Evolutionary conservation across 2,329 filamentous ascomycete genomes (phyloP).

Genomic region (Ophiocordyceps sinensis): DNA sequence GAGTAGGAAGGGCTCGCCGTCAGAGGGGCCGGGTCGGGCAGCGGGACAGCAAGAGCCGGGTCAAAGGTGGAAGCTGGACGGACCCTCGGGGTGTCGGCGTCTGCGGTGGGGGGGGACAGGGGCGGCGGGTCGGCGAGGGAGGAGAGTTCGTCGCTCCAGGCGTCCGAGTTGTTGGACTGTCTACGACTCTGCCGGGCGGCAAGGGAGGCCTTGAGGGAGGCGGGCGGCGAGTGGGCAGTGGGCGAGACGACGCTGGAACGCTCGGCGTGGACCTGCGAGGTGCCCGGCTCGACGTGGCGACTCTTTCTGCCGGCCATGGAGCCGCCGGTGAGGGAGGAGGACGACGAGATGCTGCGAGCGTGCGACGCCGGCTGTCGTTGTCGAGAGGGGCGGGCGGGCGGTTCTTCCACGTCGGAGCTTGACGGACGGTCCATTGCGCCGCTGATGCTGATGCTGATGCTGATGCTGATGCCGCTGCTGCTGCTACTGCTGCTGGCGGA

Average conservation of each 20-base stretch:
- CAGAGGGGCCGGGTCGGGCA: constrained; percentile 32
- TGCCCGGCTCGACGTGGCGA: constrained; percentile 44
- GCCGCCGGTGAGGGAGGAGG: constrained; percentile 21
- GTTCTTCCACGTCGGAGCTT: not conserved
- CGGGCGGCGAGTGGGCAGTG: constrained; percentile 34
- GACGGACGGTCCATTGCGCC: not conserved
- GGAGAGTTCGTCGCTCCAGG: constrained; percentile 22
- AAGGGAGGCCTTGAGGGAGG: constrained; percentile 26
- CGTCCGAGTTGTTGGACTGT: constrained; percentile 20
- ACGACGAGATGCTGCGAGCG: constrained; percentile 29
- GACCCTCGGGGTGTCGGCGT: constrained; percentile 33
- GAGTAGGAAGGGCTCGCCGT: constrained; percentile 32
- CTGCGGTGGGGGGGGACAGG: constrained; percentile 27
- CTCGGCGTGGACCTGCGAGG: constrained; percentile 40
- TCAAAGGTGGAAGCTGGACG: constrained; percentile 16
- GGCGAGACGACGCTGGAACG: constrained; percentile 51
- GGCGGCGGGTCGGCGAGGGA: constrained; percentile 22
- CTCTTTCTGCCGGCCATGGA: constrained; percentile 34
- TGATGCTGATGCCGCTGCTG: not conserved
- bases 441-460: not conserved
- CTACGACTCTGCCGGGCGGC: constrained; percentile 21
- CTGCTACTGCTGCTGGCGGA: not conserved
- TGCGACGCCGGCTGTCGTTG: constrained; percentile 11
- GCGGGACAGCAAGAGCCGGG: constrained; percentile 13
- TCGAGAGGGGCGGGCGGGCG: not conserved